Evolutionary conservation across 225 moss, liverwort and hornwort genomes (phyloP).

Genomic region (Marchantia paleacea): DNA sequence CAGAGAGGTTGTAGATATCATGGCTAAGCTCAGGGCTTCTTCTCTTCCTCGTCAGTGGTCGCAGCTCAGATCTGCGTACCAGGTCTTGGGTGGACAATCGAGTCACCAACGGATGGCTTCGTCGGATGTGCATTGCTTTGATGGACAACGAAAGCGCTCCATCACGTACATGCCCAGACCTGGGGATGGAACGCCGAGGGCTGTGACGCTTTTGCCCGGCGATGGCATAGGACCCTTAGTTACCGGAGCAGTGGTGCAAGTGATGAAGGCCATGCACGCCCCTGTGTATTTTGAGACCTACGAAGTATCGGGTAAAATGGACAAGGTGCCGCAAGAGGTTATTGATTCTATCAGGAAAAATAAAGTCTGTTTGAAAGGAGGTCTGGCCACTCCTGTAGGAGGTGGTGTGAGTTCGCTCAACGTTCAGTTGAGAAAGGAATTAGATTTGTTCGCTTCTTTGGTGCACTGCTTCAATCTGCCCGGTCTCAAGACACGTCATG

Average conservation of each 20-base stretch:
- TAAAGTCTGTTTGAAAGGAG: slow-evolving; percentile 94
- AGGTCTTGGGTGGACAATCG: slow-evolving; percentile 21
- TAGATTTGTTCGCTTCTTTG: slow-evolving; percentile 91
- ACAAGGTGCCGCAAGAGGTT: slow-evolving; percentile 78
- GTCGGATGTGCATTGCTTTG: background rate
- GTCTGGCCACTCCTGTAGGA: slow-evolving; percentile 88
- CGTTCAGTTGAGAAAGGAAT: slow-evolving; percentile 96
- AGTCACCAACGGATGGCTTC: slow-evolving; percentile 22
- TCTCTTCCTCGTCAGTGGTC: slow-evolving; percentile 40
- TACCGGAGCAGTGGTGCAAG: slow-evolving; percentile 84
- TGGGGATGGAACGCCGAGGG: slow-evolving; percentile 80
- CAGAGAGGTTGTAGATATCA: slow-evolving; percentile 4
- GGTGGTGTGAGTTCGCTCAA: slow-evolving; percentile 98
- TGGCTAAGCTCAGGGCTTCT: slow-evolving; percentile 31
- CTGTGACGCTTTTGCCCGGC: slow-evolving; percentile 85
- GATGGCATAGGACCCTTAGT: slow-evolving; percentile 97
- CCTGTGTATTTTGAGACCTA: slow-evolving; percentile 93
- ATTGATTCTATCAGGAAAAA: slow-evolving; percentile 85
- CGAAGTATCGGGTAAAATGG: slow-evolving; percentile 89
- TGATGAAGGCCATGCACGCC: slow-evolving; percentile 99
- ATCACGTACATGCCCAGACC: slow-evolving; percentile 98
- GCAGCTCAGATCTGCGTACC: slow-evolving; percentile 45
- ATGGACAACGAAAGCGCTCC: slow-evolving; percentile 31
- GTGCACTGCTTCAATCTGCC: slow-evolving; percentile 98
- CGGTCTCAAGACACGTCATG: slow-evolving; percentile 90